Percentiles rank a stretch among this genome's conserved stretches.
phyloP scores from a whole-genome alignment of 257 asterid species.

The Salvia miltiorrhiza region DNA sequence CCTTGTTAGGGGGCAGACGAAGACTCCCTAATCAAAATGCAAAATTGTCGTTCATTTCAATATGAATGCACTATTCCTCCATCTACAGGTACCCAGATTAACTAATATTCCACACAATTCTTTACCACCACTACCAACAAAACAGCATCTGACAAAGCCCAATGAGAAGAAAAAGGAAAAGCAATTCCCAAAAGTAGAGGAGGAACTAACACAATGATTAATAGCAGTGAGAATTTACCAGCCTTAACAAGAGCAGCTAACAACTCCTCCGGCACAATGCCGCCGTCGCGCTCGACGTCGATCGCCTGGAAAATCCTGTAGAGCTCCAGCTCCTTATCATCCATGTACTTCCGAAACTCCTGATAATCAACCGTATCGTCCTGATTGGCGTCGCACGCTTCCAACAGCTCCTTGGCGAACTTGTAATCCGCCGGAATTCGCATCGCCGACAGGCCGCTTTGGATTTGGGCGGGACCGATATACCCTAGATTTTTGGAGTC shows the following conservation, averaged over 20 bases:
- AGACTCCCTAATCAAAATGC: no score
- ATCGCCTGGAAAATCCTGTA: slow-evolving; percentile 92
- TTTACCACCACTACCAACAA: no score
- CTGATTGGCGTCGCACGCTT: slow-evolving; percentile 77
- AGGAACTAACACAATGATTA: no score
- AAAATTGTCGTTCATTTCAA: no score
- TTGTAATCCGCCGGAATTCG: slow-evolving; percentile 91
- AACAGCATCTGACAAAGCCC: neutral
- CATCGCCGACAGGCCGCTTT: slow-evolving; percentile 85
- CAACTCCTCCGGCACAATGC: slow-evolving; percentile 93
- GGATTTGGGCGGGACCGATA: slow-evolving; percentile 65
- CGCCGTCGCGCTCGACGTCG: slow-evolving; percentile 92
- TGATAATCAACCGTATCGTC: slow-evolving; percentile 92
- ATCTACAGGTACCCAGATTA: no score
- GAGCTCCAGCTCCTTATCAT: slow-evolving; percentile 91
- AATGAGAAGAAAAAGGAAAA: neutral
- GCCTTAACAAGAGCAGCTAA: slow-evolving; percentile 94
- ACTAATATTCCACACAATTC: no score
- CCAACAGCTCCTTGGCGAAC: slow-evolving; percentile 87
- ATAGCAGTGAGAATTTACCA: slow-evolving; percentile 31
- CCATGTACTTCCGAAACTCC: slow-evolving; percentile 95
- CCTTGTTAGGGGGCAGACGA: no score
- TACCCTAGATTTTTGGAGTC: slow-evolving; percentile 68
- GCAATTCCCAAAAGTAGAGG: no score
- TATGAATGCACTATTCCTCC: no score